Conservation (phyloP, 129 eudicot species). For the Pseudognaphalium luteoalbum region DNA sequence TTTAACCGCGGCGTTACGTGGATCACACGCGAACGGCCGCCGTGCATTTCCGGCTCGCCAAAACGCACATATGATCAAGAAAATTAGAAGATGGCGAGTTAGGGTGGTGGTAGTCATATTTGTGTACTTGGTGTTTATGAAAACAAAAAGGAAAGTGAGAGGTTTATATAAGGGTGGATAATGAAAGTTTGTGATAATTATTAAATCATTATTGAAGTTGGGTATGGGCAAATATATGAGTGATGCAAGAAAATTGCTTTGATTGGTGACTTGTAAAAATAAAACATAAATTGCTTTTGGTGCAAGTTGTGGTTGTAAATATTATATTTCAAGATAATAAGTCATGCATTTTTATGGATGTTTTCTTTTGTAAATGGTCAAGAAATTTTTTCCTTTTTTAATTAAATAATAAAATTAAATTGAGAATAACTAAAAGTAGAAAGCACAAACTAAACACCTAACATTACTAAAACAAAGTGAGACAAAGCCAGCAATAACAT, state of each 20-base stretch:
- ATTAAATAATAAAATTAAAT: not conserved
- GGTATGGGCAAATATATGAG: slow-evolving; percentile 19
- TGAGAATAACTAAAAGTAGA: not conserved
- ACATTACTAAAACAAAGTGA: slow-evolving; percentile 4
- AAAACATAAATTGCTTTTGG: slow-evolving; percentile 33
- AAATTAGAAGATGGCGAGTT: not conserved
- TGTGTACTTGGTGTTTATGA: not conserved
- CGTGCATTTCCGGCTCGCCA: slow-evolving; percentile 32
- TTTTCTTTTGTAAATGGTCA: not conserved
- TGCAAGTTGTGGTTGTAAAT: slow-evolving; percentile 30
- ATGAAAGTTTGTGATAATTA: not conserved
- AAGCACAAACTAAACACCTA: not conserved
- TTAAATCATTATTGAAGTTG: slow-evolving; percentile 18
- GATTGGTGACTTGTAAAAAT: slow-evolving; percentile 1
- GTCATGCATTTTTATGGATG: not conserved
- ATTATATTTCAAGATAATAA: slow-evolving; percentile 23
- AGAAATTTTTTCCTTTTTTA: not conserved
- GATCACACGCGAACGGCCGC: slow-evolving; percentile 62
- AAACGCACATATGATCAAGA: slow-evolving; percentile 18
- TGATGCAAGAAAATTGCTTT: slow-evolving; percentile 24
- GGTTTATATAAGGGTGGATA: slow-evolving; percentile 22
- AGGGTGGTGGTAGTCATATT: slow-evolving; percentile 31
- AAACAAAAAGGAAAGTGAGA: not conserved
- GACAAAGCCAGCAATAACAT: not conserved
- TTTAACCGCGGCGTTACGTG: slow-evolving; percentile 33